Percentiles rank a stretch among this genome's conserved stretches.
Conservation (phyloP, 495 filamentous ascomycete genomes). For the Penicillium angulare region DNA sequence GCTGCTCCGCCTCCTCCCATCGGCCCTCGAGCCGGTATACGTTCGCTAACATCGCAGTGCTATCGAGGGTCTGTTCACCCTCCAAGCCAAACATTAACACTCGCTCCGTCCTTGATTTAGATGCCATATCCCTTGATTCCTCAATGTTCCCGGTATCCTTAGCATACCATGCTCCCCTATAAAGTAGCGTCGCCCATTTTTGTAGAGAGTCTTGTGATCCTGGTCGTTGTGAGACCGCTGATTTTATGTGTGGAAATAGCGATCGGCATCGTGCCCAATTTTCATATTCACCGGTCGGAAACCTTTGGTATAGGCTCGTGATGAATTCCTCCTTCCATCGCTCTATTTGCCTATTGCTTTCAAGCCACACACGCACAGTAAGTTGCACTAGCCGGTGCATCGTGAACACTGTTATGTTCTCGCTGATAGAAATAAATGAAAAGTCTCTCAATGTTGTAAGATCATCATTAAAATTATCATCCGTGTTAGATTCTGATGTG, state of each 20-base stretch:
- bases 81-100: conserved; percentile 7
- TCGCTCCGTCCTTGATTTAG: conserved; percentile 7
- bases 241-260: conserved; percentile 27
- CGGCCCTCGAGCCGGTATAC: conserved; percentile 21
- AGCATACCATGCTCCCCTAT: conserved; percentile 18
- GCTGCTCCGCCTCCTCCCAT: conserved; percentile 14
- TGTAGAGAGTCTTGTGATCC: conserved; percentile 6
- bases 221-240: conserved; percentile 13
- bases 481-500: not conserved
- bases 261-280: conserved; percentile 27
- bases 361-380: conserved; percentile 20
- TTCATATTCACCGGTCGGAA: conserved; percentile 38
- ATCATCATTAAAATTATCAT: conserved; percentile 40
- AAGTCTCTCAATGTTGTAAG: conserved; percentile 36
- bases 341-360: conserved; percentile 28
- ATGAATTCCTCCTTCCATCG: conserved; percentile 32
- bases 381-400: conserved; percentile 29
- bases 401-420: conserved; percentile 8
- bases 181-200: conserved; percentile 23
- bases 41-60: conserved; percentile 7
- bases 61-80: conserved; percentile 11
- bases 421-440: conserved; percentile 33
- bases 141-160: conserved; percentile 8
- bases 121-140: conserved; percentile 10
- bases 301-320: conserved; percentile 28